These are phyloP conservation scores for Erythrophleum fordii DNA, from an alignment of 306 rosid genomes.

Conservation along the genomic window DNA sequence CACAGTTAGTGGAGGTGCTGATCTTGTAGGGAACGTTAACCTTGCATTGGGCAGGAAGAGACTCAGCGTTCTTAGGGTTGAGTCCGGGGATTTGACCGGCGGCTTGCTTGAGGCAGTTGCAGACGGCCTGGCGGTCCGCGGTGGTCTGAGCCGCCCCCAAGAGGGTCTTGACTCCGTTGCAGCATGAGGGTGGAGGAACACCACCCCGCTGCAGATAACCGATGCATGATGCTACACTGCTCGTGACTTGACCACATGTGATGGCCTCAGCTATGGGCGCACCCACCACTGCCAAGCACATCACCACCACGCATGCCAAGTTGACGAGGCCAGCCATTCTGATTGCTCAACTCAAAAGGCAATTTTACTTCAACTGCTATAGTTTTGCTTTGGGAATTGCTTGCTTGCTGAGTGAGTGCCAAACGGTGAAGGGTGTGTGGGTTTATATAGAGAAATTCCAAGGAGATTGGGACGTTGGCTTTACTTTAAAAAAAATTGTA, in stretches of 20 bases:
- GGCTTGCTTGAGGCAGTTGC: conserved; percentile 55
- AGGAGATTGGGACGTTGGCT: too few species aligned
- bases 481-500: too few species aligned
- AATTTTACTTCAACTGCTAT: too few species aligned
- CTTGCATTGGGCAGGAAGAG: conserved; percentile 53
- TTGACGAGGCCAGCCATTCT: conserved; percentile 28
- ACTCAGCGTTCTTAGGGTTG: conserved; percentile 14
- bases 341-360: too few species aligned
- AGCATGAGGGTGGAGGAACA: conserved; percentile 12
- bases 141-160: conserved; percentile 30
- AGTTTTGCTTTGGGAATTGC: too few species aligned
- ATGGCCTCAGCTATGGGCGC: conserved; percentile 42
- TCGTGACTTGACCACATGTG: conserved; percentile 44
- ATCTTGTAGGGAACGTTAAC: conserved; percentile 63
- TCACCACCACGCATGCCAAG: conserved; percentile 36
- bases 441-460: too few species aligned
- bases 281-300: conserved; percentile 39
- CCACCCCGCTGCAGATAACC: conserved; percentile 35
- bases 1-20: conserved; percentile 56
- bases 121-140: conserved; percentile 18
- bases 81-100: neutral
- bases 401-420: too few species aligned
- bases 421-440: too few species aligned
- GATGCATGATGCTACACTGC: conserved; percentile 15
- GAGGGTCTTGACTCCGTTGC: conserved; percentile 39